Conservation (phyloP, 1,284 basidiomycete species). For the Vanrija pseudolonga region DNA sequence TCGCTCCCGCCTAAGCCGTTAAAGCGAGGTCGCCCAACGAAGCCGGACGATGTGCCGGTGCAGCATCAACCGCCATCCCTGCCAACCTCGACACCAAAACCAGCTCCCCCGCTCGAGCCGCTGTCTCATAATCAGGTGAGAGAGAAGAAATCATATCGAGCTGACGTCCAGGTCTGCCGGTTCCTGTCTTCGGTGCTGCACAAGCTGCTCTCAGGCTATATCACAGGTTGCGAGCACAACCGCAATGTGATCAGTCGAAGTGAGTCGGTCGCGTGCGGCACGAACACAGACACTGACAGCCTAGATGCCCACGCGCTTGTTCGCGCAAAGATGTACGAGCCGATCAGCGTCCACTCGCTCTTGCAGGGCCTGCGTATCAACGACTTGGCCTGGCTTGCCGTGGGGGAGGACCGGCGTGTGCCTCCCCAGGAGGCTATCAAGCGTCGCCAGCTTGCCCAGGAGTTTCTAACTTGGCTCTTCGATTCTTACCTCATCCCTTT, state of each 20-base stretch:
- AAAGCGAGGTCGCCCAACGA: neutral
- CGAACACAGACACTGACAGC: neutral
- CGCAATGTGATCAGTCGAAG: conserved; percentile 60
- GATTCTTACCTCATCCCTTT: conserved; percentile 78
- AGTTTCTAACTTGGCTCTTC: conserved; percentile 90
- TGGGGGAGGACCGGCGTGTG: conserved; percentile 31
- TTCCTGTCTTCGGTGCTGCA: conserved; percentile 65
- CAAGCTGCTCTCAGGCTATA: conserved; percentile 64
- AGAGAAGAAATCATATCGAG: neutral
- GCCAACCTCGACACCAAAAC: neutral
- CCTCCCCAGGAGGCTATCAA: conserved; percentile 67
- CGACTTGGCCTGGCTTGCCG: conserved; percentile 75
- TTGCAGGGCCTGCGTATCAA: conserved; percentile 72
- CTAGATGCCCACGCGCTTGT: conserved; percentile 72
- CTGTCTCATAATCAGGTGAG: conserved; percentile 50
- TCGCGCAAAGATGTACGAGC: conserved; percentile 71
- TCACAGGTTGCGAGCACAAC: conserved; percentile 77
- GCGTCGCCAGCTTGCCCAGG: conserved; percentile 70
- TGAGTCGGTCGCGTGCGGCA: conserved; percentile 46
- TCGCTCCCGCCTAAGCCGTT: neutral
- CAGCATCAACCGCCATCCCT: neutral
- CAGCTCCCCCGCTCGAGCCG: neutral
- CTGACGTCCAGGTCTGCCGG: conserved; percentile 59
- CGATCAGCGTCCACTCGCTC: conserved; percentile 70
- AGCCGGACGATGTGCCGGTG: neutral